Base-by-base conservation (phyloP, 2,329 filamentous ascomycete species). In the Dothideomycetidae sp. region DNA sequence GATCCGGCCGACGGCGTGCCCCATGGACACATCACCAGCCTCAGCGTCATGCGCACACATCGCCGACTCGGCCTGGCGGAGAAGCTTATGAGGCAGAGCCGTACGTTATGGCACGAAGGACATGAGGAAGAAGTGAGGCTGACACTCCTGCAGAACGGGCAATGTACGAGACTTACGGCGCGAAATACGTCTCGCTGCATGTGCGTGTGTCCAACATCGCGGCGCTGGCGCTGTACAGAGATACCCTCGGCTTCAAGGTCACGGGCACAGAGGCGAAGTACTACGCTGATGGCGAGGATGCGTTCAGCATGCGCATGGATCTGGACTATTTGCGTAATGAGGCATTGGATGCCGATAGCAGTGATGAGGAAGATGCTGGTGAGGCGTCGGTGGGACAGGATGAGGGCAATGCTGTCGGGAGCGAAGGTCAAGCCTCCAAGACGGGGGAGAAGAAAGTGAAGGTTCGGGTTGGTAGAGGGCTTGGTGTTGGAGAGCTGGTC, bases 281-380 rank as follows among this genome's bases (percentile, higher is more conserved):
- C 71, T 98, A 98, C 57, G 90, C 90, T 41, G 90, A 98, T 58
- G 88, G 88, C 42, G 90, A 98, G 64, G 84, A 98, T 64, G 90
- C 90, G 26, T 93, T 77, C 56, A 81, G 76, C 54, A 98, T 98
- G 90, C 78, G 77, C 45, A 81, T 93, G 57, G 80, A 96, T 52
- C 70, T 98, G 30, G 60, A 62, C 2, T 61, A 64, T 35, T 55
- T 78, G 31, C 62, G 66, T 37, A 64, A 71, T 42, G 65, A 68
- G 47, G 67, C 81, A 10, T 45, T 55, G 31, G 55, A 65, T 44
- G 52, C 47, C 33, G 46, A 60, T 54, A 57, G 66, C 54, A 60
- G 53, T 57, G 55, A 55, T n/a, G 50, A 50, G 12, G 53, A 50
- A 12, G 54, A 53, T 23, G 53, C 51, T 29, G 51, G 42, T 7